A percentile compares a stretch with the other conserved stretches of the same genome.
Conservation (phyloP, 805 yeast genomes). For the Yarrowia keelungensis region DNA sequence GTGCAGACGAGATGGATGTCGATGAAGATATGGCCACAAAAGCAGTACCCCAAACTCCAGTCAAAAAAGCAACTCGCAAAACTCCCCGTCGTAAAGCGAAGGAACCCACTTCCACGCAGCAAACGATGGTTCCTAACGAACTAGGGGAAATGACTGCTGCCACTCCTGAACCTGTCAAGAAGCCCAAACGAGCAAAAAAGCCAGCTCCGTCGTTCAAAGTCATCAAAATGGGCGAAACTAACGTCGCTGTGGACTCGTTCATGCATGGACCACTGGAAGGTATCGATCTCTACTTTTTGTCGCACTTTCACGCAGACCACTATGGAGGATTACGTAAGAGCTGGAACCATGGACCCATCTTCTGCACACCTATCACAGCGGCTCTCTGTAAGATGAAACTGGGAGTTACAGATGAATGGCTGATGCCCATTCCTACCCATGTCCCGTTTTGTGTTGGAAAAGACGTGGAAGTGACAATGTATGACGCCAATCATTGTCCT, state of each 20-base stretch:
- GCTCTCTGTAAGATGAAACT: slow-evolving; percentile 61
- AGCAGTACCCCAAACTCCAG: background rate
- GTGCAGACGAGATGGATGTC: background rate
- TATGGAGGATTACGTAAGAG: slow-evolving; percentile 82
- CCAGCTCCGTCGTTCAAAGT: slow-evolving; percentile 49
- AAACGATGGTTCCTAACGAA: background rate
- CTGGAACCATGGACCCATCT: slow-evolving; percentile 78
- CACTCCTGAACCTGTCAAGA: background rate
- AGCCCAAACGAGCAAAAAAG: slow-evolving; percentile 15
- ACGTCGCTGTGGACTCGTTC: slow-evolving; percentile 53
- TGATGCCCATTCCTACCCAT: slow-evolving; percentile 56
- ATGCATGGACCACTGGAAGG: slow-evolving; percentile 49
- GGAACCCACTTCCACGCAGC: background rate
- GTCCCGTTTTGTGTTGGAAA: slow-evolving; percentile 53
- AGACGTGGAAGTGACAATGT: slow-evolving; percentile 60
- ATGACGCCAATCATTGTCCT: slow-evolving; percentile 96
- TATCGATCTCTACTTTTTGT: slow-evolving; percentile 48
- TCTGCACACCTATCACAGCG: slow-evolving; percentile 75
- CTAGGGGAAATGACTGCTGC: slow-evolving; percentile 4
- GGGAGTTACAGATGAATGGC: slow-evolving; percentile 57
- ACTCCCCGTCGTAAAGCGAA: background rate
- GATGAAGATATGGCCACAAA: background rate
- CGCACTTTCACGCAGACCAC: slow-evolving; percentile 93
- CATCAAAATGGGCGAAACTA: slow-evolving; percentile 45
- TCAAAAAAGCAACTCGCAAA: background rate